A percentile compares a stretch with the other conserved stretches of the same genome.
Evolutionary conservation across 208 protist species (phyloP).

Genomic region (Wallacemonas sp.): DNA sequence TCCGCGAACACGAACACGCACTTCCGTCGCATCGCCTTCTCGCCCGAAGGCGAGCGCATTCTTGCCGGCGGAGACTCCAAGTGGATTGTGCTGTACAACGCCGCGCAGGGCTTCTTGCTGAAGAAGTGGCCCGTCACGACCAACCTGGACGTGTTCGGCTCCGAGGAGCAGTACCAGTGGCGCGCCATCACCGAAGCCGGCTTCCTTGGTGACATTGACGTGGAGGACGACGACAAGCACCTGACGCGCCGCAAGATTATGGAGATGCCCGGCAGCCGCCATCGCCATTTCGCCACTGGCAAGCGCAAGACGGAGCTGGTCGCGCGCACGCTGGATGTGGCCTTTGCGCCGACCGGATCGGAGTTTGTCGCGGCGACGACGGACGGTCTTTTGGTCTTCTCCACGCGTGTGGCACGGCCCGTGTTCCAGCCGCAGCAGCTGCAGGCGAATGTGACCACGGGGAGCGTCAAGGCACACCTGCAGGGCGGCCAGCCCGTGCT

Average conservation of each 20-base stretch:
- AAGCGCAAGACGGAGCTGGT: slow-evolving; percentile 88
- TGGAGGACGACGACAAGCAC: slow-evolving; percentile 83
- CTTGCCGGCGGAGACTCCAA: slow-evolving; percentile 88
- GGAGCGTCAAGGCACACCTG: slow-evolving; percentile 55
- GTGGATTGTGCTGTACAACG: slow-evolving; percentile 90
- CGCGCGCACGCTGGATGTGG: slow-evolving; percentile 76
- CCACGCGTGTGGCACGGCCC: slow-evolving; percentile 67
- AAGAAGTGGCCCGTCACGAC: slow-evolving; percentile 91
- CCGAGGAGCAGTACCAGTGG: slow-evolving; percentile 92
- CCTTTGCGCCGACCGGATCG: slow-evolving; percentile 79
- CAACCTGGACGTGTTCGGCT: slow-evolving; percentile 86
- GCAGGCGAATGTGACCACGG: slow-evolving; percentile 60
- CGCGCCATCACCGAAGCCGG: slow-evolving; percentile 82
- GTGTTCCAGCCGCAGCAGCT: slow-evolving; percentile 88
- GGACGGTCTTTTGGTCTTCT: slow-evolving; percentile 90
- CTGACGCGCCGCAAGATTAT: slow-evolving; percentile 77
- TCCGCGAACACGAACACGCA: slow-evolving; percentile 80
- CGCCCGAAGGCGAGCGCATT: slow-evolving; percentile 87
- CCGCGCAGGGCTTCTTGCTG: slow-evolving; percentile 86
- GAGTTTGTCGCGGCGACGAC: slow-evolving; percentile 91
- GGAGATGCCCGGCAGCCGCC: slow-evolving; percentile 89
- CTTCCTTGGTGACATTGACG: slow-evolving; percentile 84
- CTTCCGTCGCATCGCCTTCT: slow-evolving; percentile 89
- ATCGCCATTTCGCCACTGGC: slow-evolving; percentile 88
- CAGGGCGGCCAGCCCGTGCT: slow-evolving; percentile 58